Conservation (phyloP, 192 early-diverging fungal genomes). For the Dispira parvispora region DNA sequence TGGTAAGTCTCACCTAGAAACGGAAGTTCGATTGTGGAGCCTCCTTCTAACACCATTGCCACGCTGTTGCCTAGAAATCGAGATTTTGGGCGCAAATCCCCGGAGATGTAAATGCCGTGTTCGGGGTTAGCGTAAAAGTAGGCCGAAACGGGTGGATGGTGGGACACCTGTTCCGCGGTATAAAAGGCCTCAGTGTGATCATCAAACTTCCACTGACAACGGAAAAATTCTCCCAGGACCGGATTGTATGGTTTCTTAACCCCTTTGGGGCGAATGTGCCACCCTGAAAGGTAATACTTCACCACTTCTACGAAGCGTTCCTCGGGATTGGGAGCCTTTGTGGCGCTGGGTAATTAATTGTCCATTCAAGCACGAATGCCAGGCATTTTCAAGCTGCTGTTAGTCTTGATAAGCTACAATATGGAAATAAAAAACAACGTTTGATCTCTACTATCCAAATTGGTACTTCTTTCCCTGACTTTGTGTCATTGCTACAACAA, state of each 20-base stretch:
- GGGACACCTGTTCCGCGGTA: slow-evolving; percentile 82
- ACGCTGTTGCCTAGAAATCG: slow-evolving; percentile 83
- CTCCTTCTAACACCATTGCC: slow-evolving; percentile 71
- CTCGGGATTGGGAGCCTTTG: slow-evolving; percentile 44
- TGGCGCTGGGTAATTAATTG: slow-evolving; percentile 32
- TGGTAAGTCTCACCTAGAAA: slow-evolving; percentile 46
- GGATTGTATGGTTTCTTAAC: slow-evolving; percentile 95
- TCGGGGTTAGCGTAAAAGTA: slow-evolving; percentile 72
- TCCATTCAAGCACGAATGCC: too few relatives aligned
- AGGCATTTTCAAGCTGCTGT: too few relatives aligned
- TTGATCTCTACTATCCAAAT: too few relatives aligned
- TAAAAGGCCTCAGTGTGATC: slow-evolving; percentile 59
- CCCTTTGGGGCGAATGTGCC: slow-evolving; percentile 86
- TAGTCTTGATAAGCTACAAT: too few relatives aligned
- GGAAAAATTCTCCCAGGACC: slow-evolving; percentile 81
- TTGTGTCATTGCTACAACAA: too few relatives aligned
- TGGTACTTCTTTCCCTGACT: too few relatives aligned
- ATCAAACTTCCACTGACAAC: slow-evolving; percentile 56
- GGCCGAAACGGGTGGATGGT: slow-evolving; percentile 84
- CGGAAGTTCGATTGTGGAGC: slow-evolving; percentile 35
- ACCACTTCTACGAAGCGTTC: slow-evolving; percentile 69
- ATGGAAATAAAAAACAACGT: too few relatives aligned
- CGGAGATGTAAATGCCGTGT: slow-evolving; percentile 56
- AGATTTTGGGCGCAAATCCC: slow-evolving; percentile 72
- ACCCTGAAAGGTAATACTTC: slow-evolving; percentile 74